Base-by-base conservation (phyloP, 2,329 filamentous ascomycete genomes). In the Chlorencoelia australis region DNA sequence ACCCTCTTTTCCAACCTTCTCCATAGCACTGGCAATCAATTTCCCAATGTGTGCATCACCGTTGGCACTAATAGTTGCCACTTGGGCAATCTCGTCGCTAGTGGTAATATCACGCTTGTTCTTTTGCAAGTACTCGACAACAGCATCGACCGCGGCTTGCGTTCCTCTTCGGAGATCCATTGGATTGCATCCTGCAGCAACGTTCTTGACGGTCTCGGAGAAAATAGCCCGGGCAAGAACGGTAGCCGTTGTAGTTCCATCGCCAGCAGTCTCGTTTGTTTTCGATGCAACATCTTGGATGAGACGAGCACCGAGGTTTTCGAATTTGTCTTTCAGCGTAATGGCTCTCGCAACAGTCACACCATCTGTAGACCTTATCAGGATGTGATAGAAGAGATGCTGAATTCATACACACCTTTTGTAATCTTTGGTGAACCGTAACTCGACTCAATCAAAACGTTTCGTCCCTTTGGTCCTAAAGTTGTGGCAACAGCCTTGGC, bases 1-100 rank as follows among this genome's bases (percentile, higher is more conserved):
- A 73, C 91, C 91, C 72, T 98, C 91, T 77, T 98, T 98, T 66
- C 91, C 91, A 47, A 98, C 91, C 76, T 94, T 94, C 76, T 98
- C 91, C 91, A 98, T 98, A 53, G 91, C 91, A 60, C 79, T 95
- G 60, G 91, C 88, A 63, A 98, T 91, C 60, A 98, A 77, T 67
- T 86, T 80, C 55, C 91, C 91, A 57, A 98, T 85, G 68, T 95
- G 88, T 41, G 77, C 78, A 61, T 98, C 91, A 52, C 91, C 91
- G 67, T 98, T 98, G 63, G 91, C 91, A 53, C 81, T 89, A 68
- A 98, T 98, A 55, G 91, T 96, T 49, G 91, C 91, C 44, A 98
- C 91, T 71, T 98, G 91, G 35, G 89, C 87, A 57, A 98, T 86
- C 73, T 98, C 91, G 56, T 80, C 86, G 60, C 84, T 93, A 40